Base-by-base conservation (phyloP, 805 yeast genomes). In the Barnettozyma populi region DNA sequence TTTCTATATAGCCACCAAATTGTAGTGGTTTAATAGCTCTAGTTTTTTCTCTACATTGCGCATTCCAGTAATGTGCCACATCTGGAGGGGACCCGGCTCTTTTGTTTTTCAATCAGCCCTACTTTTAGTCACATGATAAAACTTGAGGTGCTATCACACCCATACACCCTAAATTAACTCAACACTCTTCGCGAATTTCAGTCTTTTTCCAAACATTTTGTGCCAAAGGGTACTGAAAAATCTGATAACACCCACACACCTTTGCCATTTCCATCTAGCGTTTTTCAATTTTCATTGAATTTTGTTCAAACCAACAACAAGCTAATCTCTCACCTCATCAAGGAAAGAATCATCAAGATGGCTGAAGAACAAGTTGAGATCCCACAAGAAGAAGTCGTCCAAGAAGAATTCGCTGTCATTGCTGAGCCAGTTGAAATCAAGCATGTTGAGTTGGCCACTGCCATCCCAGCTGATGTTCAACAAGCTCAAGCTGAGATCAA, bases 381-480 rank as follows among this genome's bases (percentile, higher is more conserved):
- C 64, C 74, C 70, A 63, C 72, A 70, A 65, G 69, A 67, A 53
- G 78, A 75, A 65, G 54, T 61, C 48, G 73, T 66, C 58, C 73
- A 76, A 73, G 88, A 83, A 74, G 81, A 76, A 64, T 69, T 69
- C 63, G 75, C 69, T 62, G 86, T 84, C 72, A 86, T 86, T 72
- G 84, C 86, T 72, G 95, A 88, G 78, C 86, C 85, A 72, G 82
- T 76, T 64, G 85, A 79, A 74, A 79, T 85, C 67, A 82, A 82
- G 75, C 76, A 80, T 61, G 87, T 82, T 68, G 87, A 82, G 70
- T 82, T 88, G 74, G 96, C 96, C 72, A 90, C 98, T 65, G 79
- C 92, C 68, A 90, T 94, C 72, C 98, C 99, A 76, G 89, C 84
- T 73, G 97, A 89, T 47, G 89, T 94, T 70, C 95, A 88, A 78